These are phyloP conservation scores for Podospora australis DNA, from an alignment of 495 filamentous ascomycete species.

Conservation along the genomic window DNA sequence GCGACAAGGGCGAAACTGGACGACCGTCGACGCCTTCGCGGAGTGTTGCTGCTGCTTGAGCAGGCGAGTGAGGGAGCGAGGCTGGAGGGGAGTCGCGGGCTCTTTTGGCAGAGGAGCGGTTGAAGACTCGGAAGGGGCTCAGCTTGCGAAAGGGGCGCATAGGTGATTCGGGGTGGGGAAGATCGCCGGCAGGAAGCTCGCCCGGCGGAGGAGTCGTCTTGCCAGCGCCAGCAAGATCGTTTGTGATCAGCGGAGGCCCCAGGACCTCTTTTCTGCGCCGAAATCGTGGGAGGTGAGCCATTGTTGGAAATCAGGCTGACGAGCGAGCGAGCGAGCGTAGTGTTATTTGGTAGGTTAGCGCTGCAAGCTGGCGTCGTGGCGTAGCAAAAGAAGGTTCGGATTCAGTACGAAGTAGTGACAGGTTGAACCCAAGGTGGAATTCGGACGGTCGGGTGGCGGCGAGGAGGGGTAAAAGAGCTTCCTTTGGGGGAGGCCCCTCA, in stretches of 20 bases:
- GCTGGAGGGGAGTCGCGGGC: slow-evolving; percentile 35
- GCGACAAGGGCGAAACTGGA: slow-evolving; percentile 22
- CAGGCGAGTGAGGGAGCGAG: slow-evolving; percentile 24
- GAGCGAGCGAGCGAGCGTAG: background rate
- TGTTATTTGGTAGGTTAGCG: background rate
- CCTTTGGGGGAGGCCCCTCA: background rate
- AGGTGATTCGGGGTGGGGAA: slow-evolving; percentile 7
- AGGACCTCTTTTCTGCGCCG: slow-evolving; percentile 22
- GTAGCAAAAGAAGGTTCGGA: background rate
- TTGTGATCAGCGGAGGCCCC: slow-evolving; percentile 15
- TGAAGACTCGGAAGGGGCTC: slow-evolving; percentile 27
- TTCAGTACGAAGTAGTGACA: background rate
- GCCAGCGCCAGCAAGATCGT: slow-evolving; percentile 14
- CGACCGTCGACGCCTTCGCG: slow-evolving; percentile 19
- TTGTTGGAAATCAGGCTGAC: background rate
- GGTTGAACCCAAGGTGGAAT: no score
- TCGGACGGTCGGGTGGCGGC: no score
- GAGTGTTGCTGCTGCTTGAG: slow-evolving; percentile 17
- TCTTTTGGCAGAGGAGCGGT: slow-evolving; percentile 33
- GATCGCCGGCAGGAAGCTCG: slow-evolving; percentile 3
- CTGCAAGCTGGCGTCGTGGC: background rate
- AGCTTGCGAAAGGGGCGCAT: slow-evolving; percentile 22
- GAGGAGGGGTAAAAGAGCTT: background rate
- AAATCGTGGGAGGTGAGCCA: slow-evolving; percentile 18
- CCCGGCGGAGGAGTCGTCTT: slow-evolving; percentile 20